A percentile compares a stretch with the other conserved stretches of the same genome.
phyloP scores from a whole-genome alignment of 805 yeast species.

The Zygoascus ofunaensis region DNA sequence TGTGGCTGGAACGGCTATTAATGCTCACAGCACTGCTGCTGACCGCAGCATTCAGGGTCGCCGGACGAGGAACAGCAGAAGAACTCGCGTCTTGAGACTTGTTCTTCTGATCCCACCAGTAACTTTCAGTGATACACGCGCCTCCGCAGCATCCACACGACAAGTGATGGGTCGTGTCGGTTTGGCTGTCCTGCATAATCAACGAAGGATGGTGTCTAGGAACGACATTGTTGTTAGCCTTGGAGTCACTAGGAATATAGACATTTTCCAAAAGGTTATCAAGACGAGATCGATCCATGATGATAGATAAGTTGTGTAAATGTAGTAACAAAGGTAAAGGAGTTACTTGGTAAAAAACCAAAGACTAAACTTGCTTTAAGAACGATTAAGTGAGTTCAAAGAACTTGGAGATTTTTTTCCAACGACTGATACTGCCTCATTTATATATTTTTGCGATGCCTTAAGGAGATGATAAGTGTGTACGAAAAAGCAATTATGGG shows the following conservation, averaged over 20 bases:
- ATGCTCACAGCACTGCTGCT: constrained; percentile 9
- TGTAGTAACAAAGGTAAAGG: constrained; percentile 1
- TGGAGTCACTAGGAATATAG: constrained; percentile 37
- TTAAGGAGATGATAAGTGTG: neutral
- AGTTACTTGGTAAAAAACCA: no score
- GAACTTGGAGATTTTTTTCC: no score
- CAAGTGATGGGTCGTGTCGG: constrained; percentile 39
- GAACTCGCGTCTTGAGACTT: constrained; percentile 1
- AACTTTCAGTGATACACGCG: constrained; percentile 31
- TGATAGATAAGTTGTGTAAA: constrained; percentile 7
- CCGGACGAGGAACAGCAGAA: constrained; percentile 8
- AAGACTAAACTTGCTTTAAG: neutral
- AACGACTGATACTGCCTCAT: neutral
- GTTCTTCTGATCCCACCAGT: constrained; percentile 29
- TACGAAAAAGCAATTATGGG: neutral
- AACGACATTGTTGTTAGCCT: constrained; percentile 21
- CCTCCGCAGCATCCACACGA: constrained; percentile 36
- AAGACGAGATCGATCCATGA: constrained; percentile 39
- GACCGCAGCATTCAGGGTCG: constrained; percentile 1
- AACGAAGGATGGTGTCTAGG: constrained; percentile 50
- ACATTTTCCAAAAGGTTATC: constrained; percentile 33
- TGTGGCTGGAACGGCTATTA: neutral
- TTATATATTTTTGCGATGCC: neutral
- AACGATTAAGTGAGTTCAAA: neutral
- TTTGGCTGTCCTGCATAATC: constrained; percentile 47